These are phyloP conservation scores for Apiotrichum sp. DNA, from an alignment of 1,284 basidiomycete genomes.

Conservation along the genomic window DNA sequence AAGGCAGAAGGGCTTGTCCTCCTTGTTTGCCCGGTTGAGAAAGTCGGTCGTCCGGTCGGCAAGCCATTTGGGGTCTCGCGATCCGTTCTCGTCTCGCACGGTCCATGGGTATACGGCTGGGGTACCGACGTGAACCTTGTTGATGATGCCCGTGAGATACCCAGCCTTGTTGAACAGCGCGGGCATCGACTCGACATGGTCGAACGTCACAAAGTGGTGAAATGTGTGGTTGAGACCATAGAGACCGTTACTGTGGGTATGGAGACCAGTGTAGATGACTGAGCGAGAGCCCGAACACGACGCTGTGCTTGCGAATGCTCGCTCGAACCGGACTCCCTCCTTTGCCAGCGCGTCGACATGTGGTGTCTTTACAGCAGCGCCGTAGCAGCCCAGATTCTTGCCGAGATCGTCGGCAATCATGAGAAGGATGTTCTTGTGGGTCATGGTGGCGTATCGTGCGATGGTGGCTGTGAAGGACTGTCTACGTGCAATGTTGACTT, in stretches of 20 bases:
- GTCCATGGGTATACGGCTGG: slow-evolving; percentile 20
- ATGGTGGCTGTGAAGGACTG: too few relatives aligned
- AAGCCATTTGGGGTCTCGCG: slow-evolving; percentile 19
- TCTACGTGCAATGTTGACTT: too few relatives aligned
- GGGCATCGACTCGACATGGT: slow-evolving; percentile 19
- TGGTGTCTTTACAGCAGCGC: slow-evolving; percentile 13
- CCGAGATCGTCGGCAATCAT: slow-evolving; percentile 27
- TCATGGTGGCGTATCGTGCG: too few relatives aligned
- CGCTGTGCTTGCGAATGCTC: slow-evolving; percentile 22
- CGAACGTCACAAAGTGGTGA: slow-evolving; percentile 20
- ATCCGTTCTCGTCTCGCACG: slow-evolving; percentile 8
- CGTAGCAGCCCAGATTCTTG: slow-evolving; percentile 19
- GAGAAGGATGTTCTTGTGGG: slow-evolving; percentile 18
- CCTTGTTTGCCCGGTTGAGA: slow-evolving; percentile 10
- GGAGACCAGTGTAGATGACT: slow-evolving; percentile 24
- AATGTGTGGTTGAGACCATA: slow-evolving; percentile 18
- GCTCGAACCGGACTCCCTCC: slow-evolving; percentile 16
- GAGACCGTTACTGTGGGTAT: slow-evolving; percentile 26
- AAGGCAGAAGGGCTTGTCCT: slow-evolving; percentile 17
- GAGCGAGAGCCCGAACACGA: slow-evolving; percentile 21
- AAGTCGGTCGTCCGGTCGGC: slow-evolving; percentile 19
- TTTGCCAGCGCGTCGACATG: slow-evolving; percentile 18
- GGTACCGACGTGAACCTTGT: slow-evolving; percentile 23
- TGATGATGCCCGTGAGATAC: slow-evolving; percentile 20
- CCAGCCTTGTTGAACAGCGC: slow-evolving; percentile 20